Percentiles rank a stretch among this genome's conserved stretches.
Conservation (phyloP, 495 filamentous ascomycete genomes). For the Niebla homalea region DNA sequence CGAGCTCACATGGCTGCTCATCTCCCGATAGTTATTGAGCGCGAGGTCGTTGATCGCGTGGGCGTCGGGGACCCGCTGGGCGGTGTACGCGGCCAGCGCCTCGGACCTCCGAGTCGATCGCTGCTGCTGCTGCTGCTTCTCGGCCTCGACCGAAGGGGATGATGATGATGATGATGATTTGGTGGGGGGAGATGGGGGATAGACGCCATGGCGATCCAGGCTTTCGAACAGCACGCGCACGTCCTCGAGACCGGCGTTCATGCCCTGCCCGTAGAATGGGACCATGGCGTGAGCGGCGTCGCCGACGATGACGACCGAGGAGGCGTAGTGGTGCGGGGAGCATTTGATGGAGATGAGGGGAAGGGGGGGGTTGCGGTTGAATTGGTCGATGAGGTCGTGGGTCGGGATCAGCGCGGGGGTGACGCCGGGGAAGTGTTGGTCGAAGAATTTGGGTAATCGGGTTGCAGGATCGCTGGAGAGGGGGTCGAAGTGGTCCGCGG, state of each 20-base stretch:
- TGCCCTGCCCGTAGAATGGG: conserved; percentile 83
- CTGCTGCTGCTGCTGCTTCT: conserved; percentile 11
- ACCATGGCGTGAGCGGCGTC: conserved; percentile 98
- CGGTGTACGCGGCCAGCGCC: conserved; percentile 63
- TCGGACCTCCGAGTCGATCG: conserved; percentile 22
- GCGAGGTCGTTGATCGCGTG: conserved; percentile 89
- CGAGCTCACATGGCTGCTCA: conserved; percentile 69
- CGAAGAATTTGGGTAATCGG: conserved; percentile 57
- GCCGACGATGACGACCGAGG: conserved; percentile 73
- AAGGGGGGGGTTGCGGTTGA: conserved; percentile 68
- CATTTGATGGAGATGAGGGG: conserved; percentile 90
- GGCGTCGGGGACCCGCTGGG: conserved; percentile 59
- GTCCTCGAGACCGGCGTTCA: conserved; percentile 80
- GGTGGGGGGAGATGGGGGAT: conserved; percentile 15
- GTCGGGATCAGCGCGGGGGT: conserved; percentile 62
- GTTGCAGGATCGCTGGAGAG: conserved; percentile 42
- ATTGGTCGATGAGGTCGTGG: conserved; percentile 53
- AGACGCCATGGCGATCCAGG: conserved; percentile 50
- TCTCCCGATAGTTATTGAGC: conserved; percentile 82
- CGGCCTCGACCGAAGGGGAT: not conserved
- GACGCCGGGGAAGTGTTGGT: conserved; percentile 73
- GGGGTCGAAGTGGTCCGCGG: conserved; percentile 38
- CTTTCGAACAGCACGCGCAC: conserved; percentile 65
- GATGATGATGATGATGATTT: conserved; percentile 9
- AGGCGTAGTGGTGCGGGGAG: conserved; percentile 65